Conservation (phyloP, 495 filamentous ascomycete species). For the Geopyxis carbonaria region DNA sequence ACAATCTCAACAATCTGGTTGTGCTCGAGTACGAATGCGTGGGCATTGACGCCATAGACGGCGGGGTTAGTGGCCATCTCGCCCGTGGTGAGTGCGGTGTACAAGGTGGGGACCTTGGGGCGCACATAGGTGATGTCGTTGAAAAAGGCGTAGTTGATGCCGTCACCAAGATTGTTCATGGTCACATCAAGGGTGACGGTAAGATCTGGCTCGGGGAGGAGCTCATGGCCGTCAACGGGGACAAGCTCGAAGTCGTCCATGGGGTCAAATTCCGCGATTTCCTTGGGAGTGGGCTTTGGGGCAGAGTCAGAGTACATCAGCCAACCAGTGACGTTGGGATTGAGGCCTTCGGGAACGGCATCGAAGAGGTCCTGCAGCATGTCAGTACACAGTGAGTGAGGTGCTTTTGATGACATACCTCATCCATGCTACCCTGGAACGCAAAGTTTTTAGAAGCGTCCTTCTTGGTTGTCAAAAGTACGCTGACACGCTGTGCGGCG, state of each 20-base stretch:
- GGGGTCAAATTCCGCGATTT: slow-evolving; percentile 41
- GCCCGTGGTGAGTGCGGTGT: slow-evolving; percentile 52
- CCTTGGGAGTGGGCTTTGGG: slow-evolving; percentile 38
- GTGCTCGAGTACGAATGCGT: slow-evolving; percentile 49
- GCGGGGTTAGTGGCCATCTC: slow-evolving; percentile 40
- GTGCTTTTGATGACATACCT: slow-evolving; percentile 26
- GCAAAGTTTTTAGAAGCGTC: slow-evolving; percentile 48
- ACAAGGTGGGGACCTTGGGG: slow-evolving; percentile 67
- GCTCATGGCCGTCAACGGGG: slow-evolving; percentile 42
- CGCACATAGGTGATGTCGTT: slow-evolving; percentile 58
- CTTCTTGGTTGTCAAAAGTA: slow-evolving; percentile 50
- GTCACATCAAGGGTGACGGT: slow-evolving; percentile 45
- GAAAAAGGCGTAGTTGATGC: slow-evolving; percentile 69
- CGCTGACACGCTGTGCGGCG: slow-evolving; percentile 53
- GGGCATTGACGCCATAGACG: slow-evolving; percentile 59
- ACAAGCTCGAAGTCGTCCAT: slow-evolving; percentile 60
- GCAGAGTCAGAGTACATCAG: slow-evolving; percentile 50
- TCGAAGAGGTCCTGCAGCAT: slow-evolving; percentile 48
- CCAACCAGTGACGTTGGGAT: slow-evolving; percentile 67
- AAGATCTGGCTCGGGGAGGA: slow-evolving; percentile 42
- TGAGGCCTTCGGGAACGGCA: slow-evolving; percentile 41
- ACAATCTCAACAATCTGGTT: slow-evolving; percentile 58
- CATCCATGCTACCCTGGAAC: slow-evolving; percentile 45
- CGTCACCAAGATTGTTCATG: slow-evolving; percentile 56
- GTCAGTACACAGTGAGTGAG: slow-evolving; percentile 1